Conservation (phyloP, 768 basidiomycete genomes). For the Trametes elegans region DNA sequence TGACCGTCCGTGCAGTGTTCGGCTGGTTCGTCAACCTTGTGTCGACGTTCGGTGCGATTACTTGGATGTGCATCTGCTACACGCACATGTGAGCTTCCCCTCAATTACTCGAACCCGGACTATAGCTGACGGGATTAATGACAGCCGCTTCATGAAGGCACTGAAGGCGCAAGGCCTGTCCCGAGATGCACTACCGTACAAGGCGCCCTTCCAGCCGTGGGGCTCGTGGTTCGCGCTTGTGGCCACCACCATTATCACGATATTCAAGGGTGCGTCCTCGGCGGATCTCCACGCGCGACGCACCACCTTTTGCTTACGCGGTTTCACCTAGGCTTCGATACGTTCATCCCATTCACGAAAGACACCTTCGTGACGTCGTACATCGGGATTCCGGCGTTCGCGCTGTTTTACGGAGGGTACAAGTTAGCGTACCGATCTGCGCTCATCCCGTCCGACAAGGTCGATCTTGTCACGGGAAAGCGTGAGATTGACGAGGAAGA, state of each 20-base stretch:
- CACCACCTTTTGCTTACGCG: slow-evolving; percentile 15
- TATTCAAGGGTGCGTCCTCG: slow-evolving; percentile 49
- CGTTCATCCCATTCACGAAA: slow-evolving; percentile 44
- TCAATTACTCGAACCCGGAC: neutral
- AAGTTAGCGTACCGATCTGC: slow-evolving; percentile 36
- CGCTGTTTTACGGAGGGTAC: slow-evolving; percentile 36
- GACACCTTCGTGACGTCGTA: slow-evolving; percentile 62
- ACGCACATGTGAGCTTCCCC: slow-evolving; percentile 59
- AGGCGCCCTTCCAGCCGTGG: slow-evolving; percentile 63
- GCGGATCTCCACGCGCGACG: slow-evolving; percentile 22
- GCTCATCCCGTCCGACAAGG: slow-evolving; percentile 42
- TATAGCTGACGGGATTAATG: slow-evolving; percentile 22
- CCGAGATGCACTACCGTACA: slow-evolving; percentile 44
- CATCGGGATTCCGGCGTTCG: slow-evolving; percentile 35
- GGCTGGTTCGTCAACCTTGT: slow-evolving; percentile 42
- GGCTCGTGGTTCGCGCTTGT: slow-evolving; percentile 59
- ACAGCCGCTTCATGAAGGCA: slow-evolving; percentile 48
- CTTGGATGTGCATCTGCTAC: slow-evolving; percentile 47
- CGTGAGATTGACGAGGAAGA: slow-evolving; percentile 65
- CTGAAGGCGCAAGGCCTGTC: slow-evolving; percentile 43
- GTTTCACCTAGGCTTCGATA: slow-evolving; percentile 34
- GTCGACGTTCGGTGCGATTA: slow-evolving; percentile 40
- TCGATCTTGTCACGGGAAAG: slow-evolving; percentile 61
- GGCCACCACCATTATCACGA: slow-evolving; percentile 48
- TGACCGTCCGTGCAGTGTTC: slow-evolving; percentile 26